Evolutionary conservation across 1,284 basidiomycete genomes (phyloP).

Genomic region (Cryptococcus hybrid): DNA sequence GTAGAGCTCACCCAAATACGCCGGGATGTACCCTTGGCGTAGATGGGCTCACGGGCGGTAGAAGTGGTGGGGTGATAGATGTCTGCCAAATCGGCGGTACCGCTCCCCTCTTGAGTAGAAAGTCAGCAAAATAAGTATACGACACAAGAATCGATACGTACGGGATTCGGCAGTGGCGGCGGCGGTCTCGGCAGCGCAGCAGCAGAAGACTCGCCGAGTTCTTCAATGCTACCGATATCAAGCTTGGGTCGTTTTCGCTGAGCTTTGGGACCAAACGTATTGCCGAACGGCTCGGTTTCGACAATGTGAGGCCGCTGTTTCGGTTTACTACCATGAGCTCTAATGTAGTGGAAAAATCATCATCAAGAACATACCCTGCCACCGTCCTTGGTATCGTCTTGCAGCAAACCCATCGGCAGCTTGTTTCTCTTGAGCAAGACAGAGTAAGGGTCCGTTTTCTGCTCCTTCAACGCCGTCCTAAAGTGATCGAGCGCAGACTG

Average conservation of each 20-base stretch:
- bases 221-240: constrained; percentile 81
- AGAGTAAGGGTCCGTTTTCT: constrained; percentile 89
- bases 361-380: constrained; percentile 75
- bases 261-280: constrained; percentile 91
- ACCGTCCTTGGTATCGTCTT: constrained; percentile 77
- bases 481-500: constrained; percentile 94
- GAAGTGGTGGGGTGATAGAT: constrained; percentile 36
- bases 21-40: constrained; percentile 86
- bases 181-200: constrained; percentile 60
- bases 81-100: constrained; percentile 29
- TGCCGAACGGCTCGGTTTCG: constrained; percentile 85
- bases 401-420: constrained; percentile 87
- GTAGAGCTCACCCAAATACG: constrained; percentile 98
- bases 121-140: neutral
- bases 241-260: constrained; percentile 84
- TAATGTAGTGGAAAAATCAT: constrained; percentile 55
- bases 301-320: constrained; percentile 88
- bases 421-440: constrained; percentile 89
- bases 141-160: neutral
- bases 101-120: neutral
- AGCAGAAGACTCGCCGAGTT: constrained; percentile 68
- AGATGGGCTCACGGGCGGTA: constrained; percentile 70
- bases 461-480: constrained; percentile 74
- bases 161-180: constrained; percentile 6
- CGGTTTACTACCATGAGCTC: no score